These are phyloP conservation scores for Boletus bicolor DNA, from an alignment of 768 basidiomycete genomes.

Conservation along the genomic window DNA sequence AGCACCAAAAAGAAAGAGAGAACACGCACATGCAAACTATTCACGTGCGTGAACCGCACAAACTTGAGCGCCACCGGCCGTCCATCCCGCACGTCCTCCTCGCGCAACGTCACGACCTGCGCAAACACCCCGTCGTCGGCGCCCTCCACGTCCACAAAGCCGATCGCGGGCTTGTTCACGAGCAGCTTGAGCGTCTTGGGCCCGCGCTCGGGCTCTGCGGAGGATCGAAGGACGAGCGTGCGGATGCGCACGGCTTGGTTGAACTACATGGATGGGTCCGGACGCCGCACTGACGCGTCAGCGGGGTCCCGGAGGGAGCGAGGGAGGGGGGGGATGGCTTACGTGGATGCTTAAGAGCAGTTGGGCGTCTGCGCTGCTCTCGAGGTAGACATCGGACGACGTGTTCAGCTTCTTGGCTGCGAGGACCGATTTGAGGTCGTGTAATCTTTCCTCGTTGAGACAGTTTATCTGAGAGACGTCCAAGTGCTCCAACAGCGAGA, in stretches of 20 bases:
- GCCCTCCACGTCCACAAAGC: slow-evolving; percentile 65
- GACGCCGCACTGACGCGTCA: background rate
- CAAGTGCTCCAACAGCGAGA: slow-evolving; percentile 55
- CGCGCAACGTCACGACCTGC: slow-evolving; percentile 54
- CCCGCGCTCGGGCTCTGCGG: slow-evolving; percentile 38
- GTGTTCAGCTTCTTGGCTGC: slow-evolving; percentile 43
- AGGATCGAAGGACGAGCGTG: slow-evolving; percentile 50
- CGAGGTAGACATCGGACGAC: slow-evolving; percentile 42
- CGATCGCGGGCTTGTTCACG: slow-evolving; percentile 55
- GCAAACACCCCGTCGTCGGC: slow-evolving; percentile 47
- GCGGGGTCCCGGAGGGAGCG: background rate
- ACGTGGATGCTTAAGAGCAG: slow-evolving; percentile 67
- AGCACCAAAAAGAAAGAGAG: no score
- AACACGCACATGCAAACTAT: slow-evolving; percentile 52
- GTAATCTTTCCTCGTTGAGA: slow-evolving; percentile 57
- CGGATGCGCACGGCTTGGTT: slow-evolving; percentile 66
- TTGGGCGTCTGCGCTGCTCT: slow-evolving; percentile 73
- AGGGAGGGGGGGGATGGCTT: slow-evolving; percentile 22
- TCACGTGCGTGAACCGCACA: slow-evolving; percentile 70
- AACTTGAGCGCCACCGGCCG: slow-evolving; percentile 52
- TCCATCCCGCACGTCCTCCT: slow-evolving; percentile 44
- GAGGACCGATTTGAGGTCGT: slow-evolving; percentile 54
- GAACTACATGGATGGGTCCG: slow-evolving; percentile 42
- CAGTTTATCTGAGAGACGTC: slow-evolving; percentile 62
- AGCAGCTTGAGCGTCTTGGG: slow-evolving; percentile 63